Base-by-base conservation (phyloP, 139 green algal genomes). In the Chlamydomonas sp. region DNA sequence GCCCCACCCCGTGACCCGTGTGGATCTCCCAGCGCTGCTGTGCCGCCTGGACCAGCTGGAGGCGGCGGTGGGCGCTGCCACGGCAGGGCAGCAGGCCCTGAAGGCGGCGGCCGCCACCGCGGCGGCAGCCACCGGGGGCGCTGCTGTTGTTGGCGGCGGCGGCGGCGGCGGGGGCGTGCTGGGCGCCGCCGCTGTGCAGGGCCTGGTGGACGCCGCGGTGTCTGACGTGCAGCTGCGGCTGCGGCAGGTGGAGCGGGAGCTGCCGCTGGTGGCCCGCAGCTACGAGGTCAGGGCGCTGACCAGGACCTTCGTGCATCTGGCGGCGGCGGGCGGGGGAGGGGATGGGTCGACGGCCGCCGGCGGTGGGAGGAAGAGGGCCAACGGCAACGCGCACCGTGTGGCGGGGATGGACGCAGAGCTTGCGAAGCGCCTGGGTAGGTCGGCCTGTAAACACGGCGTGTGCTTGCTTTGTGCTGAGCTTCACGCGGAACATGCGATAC, bases 231-330 rank as follows among this genome's bases (percentile, higher is more conserved):
- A 17, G 57, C 73, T 88, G 16, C 73, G 83, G 1, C 63, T 88
- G 63, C 31, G 16, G 6, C 62, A 79, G 4, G 1, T 88, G 49
- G 73, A 88, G 83, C 62, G 82, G 6, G 83, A 88, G 63, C 5
- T 82, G 60, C 83, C 73, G 15, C 31, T 88, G 63, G n/a, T 88
- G 83, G 83, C 83, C 1, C 12, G 74, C 2, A 49, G 20, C 4
- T 88, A 82, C 5, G 83, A 88, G 83, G 73, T 88, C n/a, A 81
- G 82, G 16, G 83, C 83, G 49, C 64, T 88, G 49, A 72, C 59
- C 63, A n/a, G 83, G 49, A 20, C 59, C 15, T 49, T 82, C 73
- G 73, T 77, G 63, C 73, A 82, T 9, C 63, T n/a, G 61, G 58
- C 31, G 62, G 73, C 83, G 31, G n/a, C 73, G 73, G 59, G 20